phyloP scores from a whole-genome alignment of 1,284 basidiomycete species.

The Ganoderma lingzhi region DNA sequence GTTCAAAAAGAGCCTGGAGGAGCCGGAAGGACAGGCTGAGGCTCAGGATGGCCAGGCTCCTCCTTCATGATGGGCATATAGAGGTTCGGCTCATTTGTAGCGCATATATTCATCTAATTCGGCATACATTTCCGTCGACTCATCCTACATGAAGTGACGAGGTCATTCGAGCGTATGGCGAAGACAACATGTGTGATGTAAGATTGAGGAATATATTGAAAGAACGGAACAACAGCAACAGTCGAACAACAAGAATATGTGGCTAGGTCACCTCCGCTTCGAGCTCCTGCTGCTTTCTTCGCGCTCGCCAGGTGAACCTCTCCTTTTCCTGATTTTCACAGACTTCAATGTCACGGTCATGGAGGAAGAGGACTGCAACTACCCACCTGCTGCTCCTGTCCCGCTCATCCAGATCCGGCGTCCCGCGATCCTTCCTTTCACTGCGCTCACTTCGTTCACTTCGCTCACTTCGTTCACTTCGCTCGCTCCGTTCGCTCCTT shows the following conservation, averaged over 20 bases:
- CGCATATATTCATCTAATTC: slow-evolving; percentile 30
- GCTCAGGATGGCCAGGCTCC: slow-evolving; percentile 36
- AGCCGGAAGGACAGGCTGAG: slow-evolving; percentile 48
- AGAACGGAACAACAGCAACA: slow-evolving; percentile 1
- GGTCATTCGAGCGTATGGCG: background rate
- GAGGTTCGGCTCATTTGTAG: slow-evolving; percentile 22
- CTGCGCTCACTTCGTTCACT: slow-evolving; percentile 22
- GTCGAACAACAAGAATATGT: background rate
- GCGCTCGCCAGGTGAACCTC: slow-evolving; percentile 40
- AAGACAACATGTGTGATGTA: background rate
- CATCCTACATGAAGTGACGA: background rate
- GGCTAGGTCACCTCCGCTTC: slow-evolving; percentile 40
- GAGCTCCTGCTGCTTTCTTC: slow-evolving; percentile 42
- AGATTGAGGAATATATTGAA: background rate
- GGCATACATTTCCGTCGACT: slow-evolving; percentile 14
- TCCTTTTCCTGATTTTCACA: slow-evolving; percentile 38
- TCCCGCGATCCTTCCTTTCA: slow-evolving; percentile 32
- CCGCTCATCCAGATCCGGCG: slow-evolving; percentile 38
- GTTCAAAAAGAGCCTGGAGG: slow-evolving; percentile 70
- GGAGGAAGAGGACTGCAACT: background rate
- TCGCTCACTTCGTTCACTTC: slow-evolving; percentile 18
- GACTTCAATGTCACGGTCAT: slow-evolving; percentile 8
- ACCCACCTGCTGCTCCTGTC: slow-evolving; percentile 43
- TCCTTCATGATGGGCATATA: slow-evolving; percentile 23
- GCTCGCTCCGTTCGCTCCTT: slow-evolving; percentile 33